Base-by-base conservation (phyloP, 768 basidiomycete species). In the Hygrocybe coccinea region DNA sequence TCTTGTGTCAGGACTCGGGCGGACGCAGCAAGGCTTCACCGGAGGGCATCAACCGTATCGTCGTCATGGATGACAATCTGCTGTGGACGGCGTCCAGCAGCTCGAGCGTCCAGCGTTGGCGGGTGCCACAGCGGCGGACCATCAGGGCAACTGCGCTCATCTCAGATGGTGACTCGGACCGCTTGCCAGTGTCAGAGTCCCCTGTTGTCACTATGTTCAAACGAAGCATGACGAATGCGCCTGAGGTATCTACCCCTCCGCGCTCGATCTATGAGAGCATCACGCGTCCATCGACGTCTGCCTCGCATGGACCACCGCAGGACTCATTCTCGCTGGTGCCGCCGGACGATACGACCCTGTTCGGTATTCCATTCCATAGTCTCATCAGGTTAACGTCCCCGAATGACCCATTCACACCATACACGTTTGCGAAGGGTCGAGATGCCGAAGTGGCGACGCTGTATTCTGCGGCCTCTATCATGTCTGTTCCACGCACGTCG, bases 11-110 rank as follows among this genome's bases (percentile, higher is more conserved):
- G 65, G 86, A 85, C 63, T 64, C 76, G n/a, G 64, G 74, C 19
- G 78, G 79, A 6, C 64, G 67, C 8, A 68, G 64, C 5, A 61
- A 67, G 8, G 65, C 76, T 0, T 69, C 69, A 1, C 68, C 75
- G 25, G 76, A 72, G 59, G 75, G 89, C 7, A 84, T 98, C 65
- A 90, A 89, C 71, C 85, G 84, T 65, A 85, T 97, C 45, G 81
- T 86, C 19, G 85, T 81, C 1, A 82, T 90, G 74, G 91, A 94
- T 62, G 90, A 97, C 64, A 79, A 81, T 51, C 77, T 87, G 35
- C 78, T 97, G 3, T 98, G 95, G 95, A 91, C 94, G 0, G 92
- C 94, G 0, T 86, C 87, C 1, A 88, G 91, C 6, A 83, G 78
- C 43, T 92, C 92, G 6, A 87, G 79, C 51, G 79, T 97, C 62